phyloP scores from a whole-genome alignment of 2,329 filamentous ascomycete genomes.

The Periconia sp. region DNA sequence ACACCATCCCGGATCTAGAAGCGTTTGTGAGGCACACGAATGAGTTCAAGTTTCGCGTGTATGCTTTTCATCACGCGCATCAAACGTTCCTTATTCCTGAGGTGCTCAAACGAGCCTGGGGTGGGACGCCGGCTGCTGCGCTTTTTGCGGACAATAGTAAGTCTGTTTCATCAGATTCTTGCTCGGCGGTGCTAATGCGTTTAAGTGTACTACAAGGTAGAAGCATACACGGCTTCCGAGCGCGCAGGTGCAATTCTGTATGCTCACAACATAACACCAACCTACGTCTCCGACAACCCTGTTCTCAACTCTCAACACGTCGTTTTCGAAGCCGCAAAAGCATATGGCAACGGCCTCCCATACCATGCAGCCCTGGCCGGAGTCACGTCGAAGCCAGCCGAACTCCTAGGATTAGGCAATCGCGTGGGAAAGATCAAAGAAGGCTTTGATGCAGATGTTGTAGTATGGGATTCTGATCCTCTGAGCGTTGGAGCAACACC shows the following conservation, averaged over 20 bases:
- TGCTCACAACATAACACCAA: conserved; percentile 68
- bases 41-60: conserved; percentile 71
- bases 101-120: conserved; percentile 52
- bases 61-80: conserved; percentile 74
- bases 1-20: conserved; percentile 72
- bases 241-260: conserved; percentile 70
- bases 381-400: conserved; percentile 49
- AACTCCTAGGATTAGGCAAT: conserved; percentile 47
- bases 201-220: conserved; percentile 71
- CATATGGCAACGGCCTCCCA: conserved; percentile 49
- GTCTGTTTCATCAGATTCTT: background rate
- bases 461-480: conserved; percentile 53
- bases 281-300: conserved; percentile 75
- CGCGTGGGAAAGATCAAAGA: conserved; percentile 49
- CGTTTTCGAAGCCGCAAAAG: conserved; percentile 62
- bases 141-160: conserved; percentile 70
- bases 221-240: conserved; percentile 69
- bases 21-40: conserved; percentile 73
- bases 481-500: conserved; percentile 48
- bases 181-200: background rate
- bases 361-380: conserved; percentile 50
- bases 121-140: conserved; percentile 53
- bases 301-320: conserved; percentile 74
- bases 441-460: conserved; percentile 51
- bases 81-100: conserved; percentile 71